Conservation (phyloP, 169 alveolate species). For the Eimeria sp. region DNA sequence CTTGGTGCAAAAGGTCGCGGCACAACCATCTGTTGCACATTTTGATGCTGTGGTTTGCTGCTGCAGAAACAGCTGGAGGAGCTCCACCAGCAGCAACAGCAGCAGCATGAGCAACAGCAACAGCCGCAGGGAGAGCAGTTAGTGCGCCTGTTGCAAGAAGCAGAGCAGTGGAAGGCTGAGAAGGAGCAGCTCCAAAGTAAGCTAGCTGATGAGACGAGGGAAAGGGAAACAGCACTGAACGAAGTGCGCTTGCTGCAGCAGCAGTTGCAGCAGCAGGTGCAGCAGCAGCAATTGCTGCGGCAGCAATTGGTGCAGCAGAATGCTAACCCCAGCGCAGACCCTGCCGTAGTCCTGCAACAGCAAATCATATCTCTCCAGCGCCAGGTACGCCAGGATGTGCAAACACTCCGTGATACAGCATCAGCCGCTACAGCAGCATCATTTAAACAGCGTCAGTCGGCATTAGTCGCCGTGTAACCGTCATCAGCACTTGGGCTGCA, state of each 20-base stretch:
- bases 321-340: background rate
- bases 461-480: background rate
- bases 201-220: constrained; percentile 46
- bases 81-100: constrained; percentile 32
- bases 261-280: background rate
- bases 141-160: constrained; percentile 9
- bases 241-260: constrained; percentile 53
- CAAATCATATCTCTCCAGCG: constrained; percentile 66
- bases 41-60: background rate
- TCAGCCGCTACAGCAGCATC: background rate
- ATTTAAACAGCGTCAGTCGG: no score
- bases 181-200: constrained; percentile 11
- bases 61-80: constrained; percentile 73
- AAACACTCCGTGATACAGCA: background rate
- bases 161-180: constrained; percentile 21
- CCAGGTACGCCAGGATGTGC: constrained; percentile 19
- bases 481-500: background rate
- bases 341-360: constrained; percentile 14
- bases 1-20: background rate
- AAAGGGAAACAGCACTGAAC: constrained; percentile 8
- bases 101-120: constrained; percentile 34
- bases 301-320: constrained; percentile 4
- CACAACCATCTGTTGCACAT: background rate
- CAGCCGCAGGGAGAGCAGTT: constrained; percentile 21
- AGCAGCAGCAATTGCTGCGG: no score